Base-by-base conservation (phyloP, 345 rosid species). In the Linum tenue region DNA sequence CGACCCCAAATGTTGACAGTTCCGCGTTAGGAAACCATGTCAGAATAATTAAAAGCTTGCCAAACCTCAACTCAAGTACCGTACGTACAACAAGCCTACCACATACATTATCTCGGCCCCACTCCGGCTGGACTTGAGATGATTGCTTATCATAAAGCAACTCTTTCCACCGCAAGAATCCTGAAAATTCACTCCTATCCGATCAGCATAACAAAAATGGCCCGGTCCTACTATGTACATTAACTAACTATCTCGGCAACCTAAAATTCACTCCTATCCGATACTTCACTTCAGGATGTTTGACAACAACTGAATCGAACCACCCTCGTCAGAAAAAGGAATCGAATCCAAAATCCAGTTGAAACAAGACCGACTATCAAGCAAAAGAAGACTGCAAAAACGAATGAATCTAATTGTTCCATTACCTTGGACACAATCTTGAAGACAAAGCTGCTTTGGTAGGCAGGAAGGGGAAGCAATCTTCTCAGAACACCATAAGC, bases 381-480 rank as follows among this genome's bases (percentile, higher is more conserved):
- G 59, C 37, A 42, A 5, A 39, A 39, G 4, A 37, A 56, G 60
- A 37, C 35, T 37, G 60, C 57, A 56, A 67, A 16, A 10, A 14
- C 7, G 36, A 16, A 7, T 40, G 14, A 39, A 41, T 37, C 16
- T 41, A 22, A 0, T 3, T 17, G 56, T 39, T 9, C 31, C 62
- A 55, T 62, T 68, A 86, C 98, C 94, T 86, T 84, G 72, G 97
- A 67, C 64, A 86, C 75, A 57, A 92, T 86, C 69, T 69, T 67
- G 82, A 92, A 84, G n/a, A 73, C 70, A 73, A 92, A 92, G 66
- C 94, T 76, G 59, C 68, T 77, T 3, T 71, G 3, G 73, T 90
- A 89, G 60, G 85, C 62, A 17, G 94, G 92, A 67, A 92, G 82
- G n/a, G 94, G 92, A 67, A 92, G 82, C 79, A 92, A 77, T 80